phyloP scores from a whole-genome alignment of 352 stramenopile species.

The Globisporangium sylvaticum region DNA sequence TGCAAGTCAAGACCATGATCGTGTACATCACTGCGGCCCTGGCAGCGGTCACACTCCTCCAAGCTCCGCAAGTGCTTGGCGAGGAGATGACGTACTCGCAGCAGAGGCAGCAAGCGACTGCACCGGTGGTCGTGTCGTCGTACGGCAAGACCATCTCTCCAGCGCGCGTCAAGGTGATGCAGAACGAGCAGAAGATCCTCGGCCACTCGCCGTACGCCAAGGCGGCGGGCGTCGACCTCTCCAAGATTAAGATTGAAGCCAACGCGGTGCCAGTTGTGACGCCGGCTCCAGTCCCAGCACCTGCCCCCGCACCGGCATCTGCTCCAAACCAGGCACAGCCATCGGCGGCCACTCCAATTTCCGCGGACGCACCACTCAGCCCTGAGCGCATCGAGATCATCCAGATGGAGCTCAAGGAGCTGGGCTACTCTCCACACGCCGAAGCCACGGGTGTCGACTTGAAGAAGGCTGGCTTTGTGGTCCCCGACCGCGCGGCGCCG shows the following conservation, averaged over 20 bases:
- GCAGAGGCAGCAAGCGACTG: not conserved
- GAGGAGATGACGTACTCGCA: conserved; percentile 7
- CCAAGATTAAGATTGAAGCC: not conserved
- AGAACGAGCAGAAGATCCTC: conserved; percentile 7
- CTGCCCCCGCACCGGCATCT: not conserved
- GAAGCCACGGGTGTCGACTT: conserved; percentile 1
- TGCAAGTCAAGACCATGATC: conserved; percentile 8
- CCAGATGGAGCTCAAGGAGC: conserved; percentile 9
- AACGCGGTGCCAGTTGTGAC: not conserved
- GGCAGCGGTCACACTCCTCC: not conserved
- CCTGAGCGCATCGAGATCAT: conserved; percentile 10
- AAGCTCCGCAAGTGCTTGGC: not conserved
- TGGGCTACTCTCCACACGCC: conserved; percentile 5
- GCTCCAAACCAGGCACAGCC: not conserved
- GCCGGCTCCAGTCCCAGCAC: not conserved
- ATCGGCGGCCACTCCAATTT: not conserved
- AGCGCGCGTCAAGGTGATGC: conserved; percentile 7
- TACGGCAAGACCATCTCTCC: not conserved
- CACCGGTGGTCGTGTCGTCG: not conserved
- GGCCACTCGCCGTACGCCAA: conserved; percentile 6
- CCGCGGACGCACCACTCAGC: not conserved
- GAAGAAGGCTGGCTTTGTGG: conserved; percentile 6
- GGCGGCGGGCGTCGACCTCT: not conserved
- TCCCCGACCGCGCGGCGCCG: not conserved
- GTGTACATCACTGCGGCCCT: not conserved